Conservation (phyloP, 495 filamentous ascomycete genomes). For the Achaetomiella virescens region DNA sequence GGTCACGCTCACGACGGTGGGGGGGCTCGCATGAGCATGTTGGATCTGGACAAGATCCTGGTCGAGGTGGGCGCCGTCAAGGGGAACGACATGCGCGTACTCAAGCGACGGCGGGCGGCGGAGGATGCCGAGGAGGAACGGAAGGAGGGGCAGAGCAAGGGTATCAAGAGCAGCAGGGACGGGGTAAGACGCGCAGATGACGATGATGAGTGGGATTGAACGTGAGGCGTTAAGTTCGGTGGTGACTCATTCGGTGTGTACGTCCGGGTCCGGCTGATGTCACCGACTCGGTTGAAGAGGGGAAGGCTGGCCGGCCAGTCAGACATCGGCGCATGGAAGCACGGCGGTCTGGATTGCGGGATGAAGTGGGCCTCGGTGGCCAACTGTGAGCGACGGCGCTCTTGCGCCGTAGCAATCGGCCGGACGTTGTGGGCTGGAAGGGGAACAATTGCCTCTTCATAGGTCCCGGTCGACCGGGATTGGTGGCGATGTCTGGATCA, state of each 20-base stretch:
- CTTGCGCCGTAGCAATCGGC: no score
- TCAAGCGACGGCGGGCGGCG: conserved; percentile 52
- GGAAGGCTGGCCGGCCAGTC: background rate
- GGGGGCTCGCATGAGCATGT: conserved; percentile 58
- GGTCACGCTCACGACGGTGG: conserved; percentile 74
- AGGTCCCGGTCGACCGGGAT: no score
- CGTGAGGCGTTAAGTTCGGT: background rate
- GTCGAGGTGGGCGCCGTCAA: conserved; percentile 73
- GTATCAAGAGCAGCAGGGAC: conserved; percentile 39
- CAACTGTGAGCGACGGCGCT: background rate
- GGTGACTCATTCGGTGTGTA: conserved; percentile 15
- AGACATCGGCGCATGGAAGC: background rate
- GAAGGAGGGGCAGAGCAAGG: conserved; percentile 37
- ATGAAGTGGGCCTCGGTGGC: background rate
- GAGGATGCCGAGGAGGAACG: conserved; percentile 53
- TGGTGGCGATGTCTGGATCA: no score
- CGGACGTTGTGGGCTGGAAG: no score
- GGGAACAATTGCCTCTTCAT: no score
- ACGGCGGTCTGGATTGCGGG: background rate
- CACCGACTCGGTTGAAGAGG: background rate
- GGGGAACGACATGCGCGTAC: conserved; percentile 68
- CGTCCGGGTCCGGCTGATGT: background rate
- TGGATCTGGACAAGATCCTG: conserved; percentile 65
- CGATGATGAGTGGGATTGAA: conserved; percentile 72
- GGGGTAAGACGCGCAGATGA: conserved; percentile 29